Percentiles rank a stretch among this genome's conserved stretches.
Conservation (phyloP, 2,329 filamentous ascomycete genomes). For the Ophiostoma angusticollis region DNA sequence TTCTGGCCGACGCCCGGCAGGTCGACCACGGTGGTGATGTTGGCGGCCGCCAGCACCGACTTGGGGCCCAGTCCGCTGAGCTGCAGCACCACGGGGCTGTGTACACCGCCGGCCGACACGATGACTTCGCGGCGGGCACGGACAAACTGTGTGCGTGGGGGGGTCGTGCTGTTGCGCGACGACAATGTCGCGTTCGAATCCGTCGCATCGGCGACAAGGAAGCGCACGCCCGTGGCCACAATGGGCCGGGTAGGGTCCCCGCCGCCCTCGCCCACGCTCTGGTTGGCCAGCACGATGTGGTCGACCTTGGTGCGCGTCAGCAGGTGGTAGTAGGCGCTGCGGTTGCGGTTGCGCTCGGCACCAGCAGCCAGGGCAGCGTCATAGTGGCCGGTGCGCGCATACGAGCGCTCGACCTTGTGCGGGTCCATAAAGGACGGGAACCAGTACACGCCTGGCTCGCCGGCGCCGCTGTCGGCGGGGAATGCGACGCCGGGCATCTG, state of each 20-base stretch:
- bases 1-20: conserved; percentile 35
- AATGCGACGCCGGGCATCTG: conserved; percentile 27
- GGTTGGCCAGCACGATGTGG: conserved; percentile 16
- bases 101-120: conserved; percentile 28
- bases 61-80: conserved; percentile 27
- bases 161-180: neutral
- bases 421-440: conserved; percentile 30
- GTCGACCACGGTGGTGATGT: conserved; percentile 28
- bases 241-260: too few relatives aligned
- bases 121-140: conserved; percentile 28
- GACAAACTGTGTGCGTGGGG: conserved; percentile 10
- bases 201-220: conserved; percentile 10
- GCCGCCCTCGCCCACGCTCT: conserved; percentile 12
- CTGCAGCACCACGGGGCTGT: conserved; percentile 26
- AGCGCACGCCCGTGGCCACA: conserved; percentile 21
- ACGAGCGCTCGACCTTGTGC: conserved; percentile 23
- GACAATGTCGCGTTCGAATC: neutral
- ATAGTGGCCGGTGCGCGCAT: conserved; percentile 26
- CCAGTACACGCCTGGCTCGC: conserved; percentile 26
- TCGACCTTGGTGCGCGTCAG: conserved; percentile 20
- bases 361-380: too few relatives aligned
- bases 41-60: conserved; percentile 28
- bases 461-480: conserved; percentile 26
- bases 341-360: too few relatives aligned
- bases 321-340: conserved; percentile 22